Evolutionary conservation across 2,329 filamentous ascomycete genomes (phyloP), one percentile per base, ranked within the genome.

Genomic region (Meredithiella fracta): DNA sequence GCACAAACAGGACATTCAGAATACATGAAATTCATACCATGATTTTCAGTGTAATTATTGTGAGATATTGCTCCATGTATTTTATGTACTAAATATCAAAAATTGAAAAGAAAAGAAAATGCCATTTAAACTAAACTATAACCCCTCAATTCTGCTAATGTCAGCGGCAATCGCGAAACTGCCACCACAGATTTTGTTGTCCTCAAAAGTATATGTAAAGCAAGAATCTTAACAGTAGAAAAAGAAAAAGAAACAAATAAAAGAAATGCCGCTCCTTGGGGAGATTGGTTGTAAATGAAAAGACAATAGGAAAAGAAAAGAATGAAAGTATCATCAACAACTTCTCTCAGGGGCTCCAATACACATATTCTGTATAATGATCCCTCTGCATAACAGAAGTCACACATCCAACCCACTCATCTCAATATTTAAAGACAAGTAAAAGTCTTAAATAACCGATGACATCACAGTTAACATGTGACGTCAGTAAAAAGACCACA

Each of bases 221-320:
- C 14, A 40, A 42, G 6, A 37, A 3, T 25, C 42, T 9, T 22
- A 29, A 53, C 23, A 17, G 49, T 17, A 52, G 29, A 47, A 53
- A 54, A 23, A 54, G 20, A 31, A 54, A 52, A 51, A 51, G 17
- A 22, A 44, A 47, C 9, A 54, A 22, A 47, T 34, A n/a, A 49
- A 47, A 37, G 31, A 51, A 53, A 40, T 42, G 15, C 50, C 40
- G 50, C 38, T 57, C 37, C 50, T 38, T 37, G 49, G 38, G 55
- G 50, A 47, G 55, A 38, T 40, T 51, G 47, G 29, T 47, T 42
- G 38, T 49, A 49, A 49, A 40, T 11, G 47, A 34, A 22, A 54
- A 7, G 38, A 17, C 17, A 47, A 47, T 23, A 1, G 40, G 23
- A 29, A 44, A 44, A n/a, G 31, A n/a, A 54, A 23, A 54, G 49